Evolutionary conservation across 192 early-diverging fungal genomes (phyloP).

Genomic region (Backusella sp.): DNA sequence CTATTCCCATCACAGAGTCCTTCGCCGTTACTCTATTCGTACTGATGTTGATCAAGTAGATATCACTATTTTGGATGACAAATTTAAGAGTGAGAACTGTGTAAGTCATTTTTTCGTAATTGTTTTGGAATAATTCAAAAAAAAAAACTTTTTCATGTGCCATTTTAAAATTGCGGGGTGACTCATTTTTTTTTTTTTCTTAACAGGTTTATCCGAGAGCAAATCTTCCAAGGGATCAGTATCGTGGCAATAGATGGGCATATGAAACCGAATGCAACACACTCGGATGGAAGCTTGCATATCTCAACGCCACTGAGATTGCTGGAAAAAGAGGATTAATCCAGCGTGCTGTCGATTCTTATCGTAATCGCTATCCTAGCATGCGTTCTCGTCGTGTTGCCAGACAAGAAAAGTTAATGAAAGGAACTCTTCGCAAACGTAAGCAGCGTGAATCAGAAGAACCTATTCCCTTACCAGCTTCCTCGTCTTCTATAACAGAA

Average conservation of each 20-base stretch:
- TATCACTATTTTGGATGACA: conserved; percentile 42
- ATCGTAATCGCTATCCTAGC: conserved; percentile 67
- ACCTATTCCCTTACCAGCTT: neutral
- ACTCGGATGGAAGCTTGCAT: conserved; percentile 84
- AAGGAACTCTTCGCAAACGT: conserved; percentile 53
- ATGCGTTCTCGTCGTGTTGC: conserved; percentile 72
- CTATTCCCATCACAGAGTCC: conserved; percentile 66
- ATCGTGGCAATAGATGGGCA: conserved; percentile 80
- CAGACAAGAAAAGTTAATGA: conserved; percentile 67
- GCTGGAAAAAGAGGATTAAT: conserved; percentile 72
- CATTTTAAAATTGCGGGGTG: conserved; percentile 8
- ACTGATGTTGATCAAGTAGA: conserved; percentile 68
- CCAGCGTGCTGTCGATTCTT: conserved; percentile 83
- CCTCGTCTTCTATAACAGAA: neutral
- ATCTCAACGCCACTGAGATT: conserved; percentile 67
- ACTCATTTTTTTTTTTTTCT: neutral
- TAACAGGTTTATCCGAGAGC: conserved; percentile 70
- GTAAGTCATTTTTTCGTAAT: conserved; percentile 39
- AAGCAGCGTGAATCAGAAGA: conserved; percentile 35
- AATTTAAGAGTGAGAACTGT: conserved; percentile 76
- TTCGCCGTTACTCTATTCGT: conserved; percentile 61
- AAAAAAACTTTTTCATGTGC: neutral
- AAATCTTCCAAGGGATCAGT: conserved; percentile 53
- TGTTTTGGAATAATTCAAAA: neutral
- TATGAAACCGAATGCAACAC: conserved; percentile 86